Base-by-base conservation (phyloP, 768 basidiomycete species). In the Crepidotus variabilis region DNA sequence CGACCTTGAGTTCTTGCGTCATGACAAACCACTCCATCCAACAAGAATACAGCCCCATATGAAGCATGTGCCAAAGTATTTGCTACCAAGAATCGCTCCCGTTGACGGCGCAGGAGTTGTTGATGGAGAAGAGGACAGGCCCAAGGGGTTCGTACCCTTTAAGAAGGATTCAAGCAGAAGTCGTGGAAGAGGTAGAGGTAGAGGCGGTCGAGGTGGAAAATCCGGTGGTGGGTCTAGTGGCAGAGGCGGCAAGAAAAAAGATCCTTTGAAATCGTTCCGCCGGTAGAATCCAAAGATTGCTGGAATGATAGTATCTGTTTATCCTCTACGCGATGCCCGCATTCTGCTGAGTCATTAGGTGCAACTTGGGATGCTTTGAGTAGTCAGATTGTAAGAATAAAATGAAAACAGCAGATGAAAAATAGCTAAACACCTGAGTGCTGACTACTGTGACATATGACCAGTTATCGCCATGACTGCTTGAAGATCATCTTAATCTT, bases 31-130 rank as follows among this genome's bases (percentile, higher is more conserved):
- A 5, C 76, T 98, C 4, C 92, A 96, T 64, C 94, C 95, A 0
- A 87, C 88, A 23, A 81, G 94, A 47, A 78, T 95, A 10, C 95
- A 97, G 67, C 74, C 93, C 1, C 95, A 98, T 69, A 91, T 98
- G 86, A 98, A 96, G 70, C 90, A 95, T 70, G 85, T 98, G 4
- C 97, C 96, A 1, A 88, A 86, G 54, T 99, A 99, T 67, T 78
- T 98, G 23, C 77, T 97, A 59, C 95, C 96, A 2, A 84, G 84
- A 24, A 88, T 92, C 49, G 85, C 87, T 21, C 75, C 87, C 7
- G 84, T 88, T 2, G 50, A 74, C 10, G 79, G 75, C 8, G 65
- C 67, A 0, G 74, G 74, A 11, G 67, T 55, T 2, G 73, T 65
- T 21, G 65, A 58, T 16, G 57, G 57, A 13, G 66, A 67, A 4